Conservation (phyloP, 257 asterid genomes). For the Salvia hispanica region DNA sequence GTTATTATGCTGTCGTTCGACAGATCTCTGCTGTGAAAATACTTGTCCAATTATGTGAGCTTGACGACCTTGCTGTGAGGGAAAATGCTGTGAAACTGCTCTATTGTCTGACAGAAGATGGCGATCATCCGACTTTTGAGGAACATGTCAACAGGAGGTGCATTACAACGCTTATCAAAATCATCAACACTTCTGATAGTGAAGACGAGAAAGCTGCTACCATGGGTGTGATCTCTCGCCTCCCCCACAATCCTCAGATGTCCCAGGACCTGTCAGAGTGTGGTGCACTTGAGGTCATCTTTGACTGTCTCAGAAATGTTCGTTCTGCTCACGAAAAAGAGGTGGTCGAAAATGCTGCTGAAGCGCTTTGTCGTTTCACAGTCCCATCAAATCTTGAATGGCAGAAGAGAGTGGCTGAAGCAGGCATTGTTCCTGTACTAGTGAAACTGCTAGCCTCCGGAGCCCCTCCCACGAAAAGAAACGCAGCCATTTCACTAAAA, state of each 20-base stretch:
- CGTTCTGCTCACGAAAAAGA: conserved; percentile 32
- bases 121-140: conserved; percentile 35
- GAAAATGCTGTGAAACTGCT: conserved; percentile 48
- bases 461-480: conserved; percentile 29
- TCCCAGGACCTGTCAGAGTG: conserved; percentile 35
- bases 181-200: conserved; percentile 35
- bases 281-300: conserved; percentile 41
- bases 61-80: conserved; percentile 36
- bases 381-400: conserved; percentile 37
- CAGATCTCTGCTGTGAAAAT: conserved; percentile 50
- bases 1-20: conserved; percentile 10
- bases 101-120: conserved; percentile 42
- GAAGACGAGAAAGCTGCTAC: conserved; percentile 45
- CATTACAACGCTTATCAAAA: conserved; percentile 34
- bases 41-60: conserved; percentile 47
- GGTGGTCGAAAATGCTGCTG: conserved; percentile 37
- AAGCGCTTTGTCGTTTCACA: conserved; percentile 45
- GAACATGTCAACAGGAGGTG: conserved; percentile 42
- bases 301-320: conserved; percentile 36
- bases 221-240: conserved; percentile 44
- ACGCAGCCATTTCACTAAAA: conserved; percentile 42
- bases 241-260: conserved; percentile 35
- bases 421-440: conserved; percentile 37
- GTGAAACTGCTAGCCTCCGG: conserved; percentile 41
- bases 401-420: conserved; percentile 44